phyloP scores from a whole-genome alignment of 768 basidiomycete species.

The Hortiboletus campestris region DNA sequence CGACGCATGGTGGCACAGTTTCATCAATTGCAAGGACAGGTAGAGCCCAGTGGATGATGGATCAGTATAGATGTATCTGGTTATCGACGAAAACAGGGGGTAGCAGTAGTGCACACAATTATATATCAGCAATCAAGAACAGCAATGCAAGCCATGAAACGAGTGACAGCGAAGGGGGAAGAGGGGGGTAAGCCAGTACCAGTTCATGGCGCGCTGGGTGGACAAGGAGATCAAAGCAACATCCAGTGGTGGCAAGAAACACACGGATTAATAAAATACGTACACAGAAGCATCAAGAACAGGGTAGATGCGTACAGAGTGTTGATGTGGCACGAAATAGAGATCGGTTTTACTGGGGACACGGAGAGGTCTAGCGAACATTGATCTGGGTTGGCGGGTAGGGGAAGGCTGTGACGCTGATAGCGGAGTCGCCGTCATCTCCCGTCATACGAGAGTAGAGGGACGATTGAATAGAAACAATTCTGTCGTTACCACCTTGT shows the following conservation, averaged over 20 bases:
- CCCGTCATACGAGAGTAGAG: constrained; percentile 26
- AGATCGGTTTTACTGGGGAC: not conserved
- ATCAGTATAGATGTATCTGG: not conserved
- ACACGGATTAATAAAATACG: constrained; percentile 10
- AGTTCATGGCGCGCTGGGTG: constrained; percentile 9
- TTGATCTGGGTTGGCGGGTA: constrained; percentile 26
- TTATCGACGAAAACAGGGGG: constrained; percentile 2
- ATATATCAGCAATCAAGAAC: not conserved
- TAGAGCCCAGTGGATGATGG: not conserved
- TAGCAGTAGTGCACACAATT: constrained; percentile 8
- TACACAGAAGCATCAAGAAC: constrained; percentile 13
- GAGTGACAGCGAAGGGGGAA: constrained; percentile 10
- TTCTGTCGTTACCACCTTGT: constrained; percentile 46
- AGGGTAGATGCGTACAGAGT: constrained; percentile 7
- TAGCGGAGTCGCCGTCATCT: constrained; percentile 27
- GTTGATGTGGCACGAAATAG: not conserved
- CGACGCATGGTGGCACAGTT: not conserved
- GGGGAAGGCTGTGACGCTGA: constrained; percentile 30
- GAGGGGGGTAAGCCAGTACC: constrained; percentile 13
- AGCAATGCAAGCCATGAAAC: constrained; percentile 9
- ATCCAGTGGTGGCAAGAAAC: constrained; percentile 6
- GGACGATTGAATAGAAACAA: constrained; percentile 61
- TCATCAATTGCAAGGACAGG: not conserved
- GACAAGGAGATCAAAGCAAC: constrained; percentile 6
- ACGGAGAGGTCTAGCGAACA: constrained; percentile 3